phyloP scores from a whole-genome alignment of 1,284 basidiomycete genomes.

The Ceratobasidium sp. region DNA sequence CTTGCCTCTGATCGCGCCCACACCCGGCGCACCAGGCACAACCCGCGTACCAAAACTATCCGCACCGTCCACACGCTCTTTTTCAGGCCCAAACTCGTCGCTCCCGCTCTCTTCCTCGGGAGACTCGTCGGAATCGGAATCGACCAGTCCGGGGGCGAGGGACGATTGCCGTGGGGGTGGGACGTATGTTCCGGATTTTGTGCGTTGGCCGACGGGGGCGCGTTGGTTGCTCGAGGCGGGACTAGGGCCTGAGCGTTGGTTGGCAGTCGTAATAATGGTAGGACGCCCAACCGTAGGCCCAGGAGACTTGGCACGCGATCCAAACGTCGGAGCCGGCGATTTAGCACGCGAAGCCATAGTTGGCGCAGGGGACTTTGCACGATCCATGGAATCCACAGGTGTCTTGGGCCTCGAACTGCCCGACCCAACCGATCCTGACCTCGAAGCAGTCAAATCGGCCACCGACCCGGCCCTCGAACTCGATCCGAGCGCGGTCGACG shows the following conservation, averaged over 20 bases:
- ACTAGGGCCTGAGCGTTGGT: not conserved
- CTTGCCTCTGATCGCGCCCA: conserved; percentile 1
- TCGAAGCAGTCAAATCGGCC: too few relatives aligned
- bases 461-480: too few relatives aligned
- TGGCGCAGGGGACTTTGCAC: conserved; percentile 12
- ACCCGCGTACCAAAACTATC: not conserved
- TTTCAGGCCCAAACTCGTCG: conserved; percentile 15
- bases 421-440: too few relatives aligned
- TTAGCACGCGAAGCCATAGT: not conserved
- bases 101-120: conserved; percentile 29
- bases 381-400: not conserved
- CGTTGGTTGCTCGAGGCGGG: too few relatives aligned
- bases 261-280: not conserved
- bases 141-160: conserved; percentile 4
- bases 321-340: not conserved
- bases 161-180: conserved; percentile 28
- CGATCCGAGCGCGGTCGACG: not conserved
- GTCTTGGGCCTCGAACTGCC: too few relatives aligned
- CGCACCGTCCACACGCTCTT: not conserved
- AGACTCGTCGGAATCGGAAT: conserved; percentile 36
- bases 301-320: not conserved
- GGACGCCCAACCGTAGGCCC: not conserved
- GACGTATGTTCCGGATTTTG: too few relatives aligned
- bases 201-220: too few relatives aligned
- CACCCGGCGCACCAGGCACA: not conserved